Base-by-base conservation (phyloP, 352 stramenopile species). In the Phytophthora citricola region DNA sequence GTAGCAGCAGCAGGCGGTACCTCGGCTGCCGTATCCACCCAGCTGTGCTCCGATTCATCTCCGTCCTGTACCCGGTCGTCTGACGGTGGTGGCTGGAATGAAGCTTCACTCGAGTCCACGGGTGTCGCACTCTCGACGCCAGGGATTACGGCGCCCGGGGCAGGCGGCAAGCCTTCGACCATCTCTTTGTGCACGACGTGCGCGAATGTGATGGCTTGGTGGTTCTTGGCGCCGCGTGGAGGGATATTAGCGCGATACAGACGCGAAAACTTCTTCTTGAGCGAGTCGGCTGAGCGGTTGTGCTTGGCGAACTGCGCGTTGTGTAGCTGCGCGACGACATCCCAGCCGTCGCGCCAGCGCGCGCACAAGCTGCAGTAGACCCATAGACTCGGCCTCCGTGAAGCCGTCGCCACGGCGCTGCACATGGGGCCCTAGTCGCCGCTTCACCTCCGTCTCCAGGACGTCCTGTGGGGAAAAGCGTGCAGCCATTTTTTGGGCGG, bases 241-340 rank as follows among this genome's bases (percentile, higher is more conserved):
- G 71, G 55, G 22, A 75, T 55, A 14, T 58, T 74, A 7, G 59
- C 52, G 27, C 74, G 71, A 40, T 78, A 76, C 17, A 82, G 50
- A 6, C 71, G 64, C 5, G 70, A 74, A 31, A 79, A 82, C 57
- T 82, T 82, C 53, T 78, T 78, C 49, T 78, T 78, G 45, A 82
- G 74, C 29, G 74, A 82, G 24, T 82, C 74, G 45, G 67, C 67
- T 15, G 74, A 75, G 34, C 74, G 74, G 51, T 64, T 74, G 45
- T 78, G 63, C 27, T 74, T 72, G 44, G 71, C 63, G 17, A 75
- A 71, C 32, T 76, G 70, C 36, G 59, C 27, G 52, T 79, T 82
- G 68, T 82, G 73, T n/a, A 68, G 43, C 59, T 71, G 63, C 29
- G 74, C 59, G 5, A 82, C 29, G 9, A 75, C 60, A 38, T 82